Evolutionary conservation across 805 yeast genomes (phyloP).

Genomic region (Jamesozyma rosinii): DNA sequence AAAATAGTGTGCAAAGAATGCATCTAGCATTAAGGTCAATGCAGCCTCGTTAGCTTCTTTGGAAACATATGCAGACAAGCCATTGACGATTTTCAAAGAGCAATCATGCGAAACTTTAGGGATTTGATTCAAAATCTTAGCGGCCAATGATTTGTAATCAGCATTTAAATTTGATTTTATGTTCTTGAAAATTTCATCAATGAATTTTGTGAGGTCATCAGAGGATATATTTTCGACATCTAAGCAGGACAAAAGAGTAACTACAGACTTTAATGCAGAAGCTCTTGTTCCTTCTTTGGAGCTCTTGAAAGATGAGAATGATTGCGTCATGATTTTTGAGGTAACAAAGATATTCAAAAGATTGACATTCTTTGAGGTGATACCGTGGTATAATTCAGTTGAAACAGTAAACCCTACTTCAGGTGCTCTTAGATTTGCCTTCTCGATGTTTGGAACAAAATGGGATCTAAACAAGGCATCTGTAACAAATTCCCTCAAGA

Average conservation of each 20-base stretch:
- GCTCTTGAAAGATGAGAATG: conserved; percentile 53
- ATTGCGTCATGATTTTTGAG: conserved; percentile 43
- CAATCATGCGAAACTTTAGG: conserved; percentile 23
- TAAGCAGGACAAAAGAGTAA: conserved; percentile 21
- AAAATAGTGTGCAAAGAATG: conserved; percentile 41
- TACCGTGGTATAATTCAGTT: conserved; percentile 35
- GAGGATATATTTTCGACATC: conserved; percentile 18
- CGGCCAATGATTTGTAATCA: conserved; percentile 55
- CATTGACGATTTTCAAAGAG: conserved; percentile 35
- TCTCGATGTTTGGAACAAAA: conserved; percentile 58
- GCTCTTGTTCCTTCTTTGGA: conserved; percentile 57
- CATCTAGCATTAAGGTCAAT: conserved; percentile 39
- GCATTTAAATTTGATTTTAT: conserved; percentile 51
- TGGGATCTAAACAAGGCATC: conserved; percentile 31
- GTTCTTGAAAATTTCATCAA: conserved; percentile 47
- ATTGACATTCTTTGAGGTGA: conserved; percentile 31
- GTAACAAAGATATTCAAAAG: conserved; percentile 34
- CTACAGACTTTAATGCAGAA: conserved; percentile 35
- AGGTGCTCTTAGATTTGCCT: conserved; percentile 68
- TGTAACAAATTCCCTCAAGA: conserved; percentile 37
- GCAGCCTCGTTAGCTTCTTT: conserved; percentile 74
- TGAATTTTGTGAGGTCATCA: conserved; percentile 29
- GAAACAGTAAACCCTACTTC: conserved; percentile 57
- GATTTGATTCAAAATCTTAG: conserved; percentile 35
- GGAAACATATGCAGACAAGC: conserved; percentile 42